Percentiles rank a stretch among this genome's conserved stretches.
phyloP scores from a whole-genome alignment of 106 monocot species.

The Vanilla planifolia region DNA sequence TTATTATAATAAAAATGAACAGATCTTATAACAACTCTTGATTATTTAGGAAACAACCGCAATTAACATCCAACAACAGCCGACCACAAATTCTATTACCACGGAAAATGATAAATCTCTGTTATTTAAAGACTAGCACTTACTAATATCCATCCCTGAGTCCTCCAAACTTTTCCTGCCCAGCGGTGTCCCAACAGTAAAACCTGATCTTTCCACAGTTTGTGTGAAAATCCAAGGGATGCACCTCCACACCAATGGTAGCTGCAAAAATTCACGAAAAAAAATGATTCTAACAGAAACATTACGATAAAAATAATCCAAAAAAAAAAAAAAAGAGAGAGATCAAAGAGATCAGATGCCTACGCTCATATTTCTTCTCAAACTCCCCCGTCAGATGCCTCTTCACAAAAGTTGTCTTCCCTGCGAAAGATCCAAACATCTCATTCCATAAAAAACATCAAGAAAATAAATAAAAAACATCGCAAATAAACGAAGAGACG shows the following conservation, averaged over 20 bases:
- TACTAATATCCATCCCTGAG: slow-evolving; percentile 72
- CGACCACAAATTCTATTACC: too few species aligned
- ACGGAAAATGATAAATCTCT: too few species aligned
- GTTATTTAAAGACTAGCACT: slow-evolving; percentile 16
- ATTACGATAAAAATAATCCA: not conserved
- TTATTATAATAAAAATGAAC: too few species aligned
- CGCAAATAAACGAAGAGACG: too few species aligned
- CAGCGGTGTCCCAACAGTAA: slow-evolving; percentile 72
- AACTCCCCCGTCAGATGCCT: slow-evolving; percentile 60
- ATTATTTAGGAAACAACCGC: too few species aligned
- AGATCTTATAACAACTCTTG: too few species aligned
- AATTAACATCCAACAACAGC: too few species aligned
- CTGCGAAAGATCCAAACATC: slow-evolving; percentile 14
- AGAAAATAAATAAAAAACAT: too few species aligned
- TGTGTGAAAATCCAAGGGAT: slow-evolving; percentile 62
- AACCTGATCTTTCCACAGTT: slow-evolving; percentile 62
- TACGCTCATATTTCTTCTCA: slow-evolving; percentile 64
- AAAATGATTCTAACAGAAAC: not conserved
- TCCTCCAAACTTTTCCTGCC: slow-evolving; percentile 73
- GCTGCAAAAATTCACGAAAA: slow-evolving; percentile 15
- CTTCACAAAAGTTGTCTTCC: slow-evolving; percentile 57
- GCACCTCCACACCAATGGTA: slow-evolving; percentile 71
- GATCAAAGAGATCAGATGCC: slow-evolving; percentile 1
- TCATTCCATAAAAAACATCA: not conserved
- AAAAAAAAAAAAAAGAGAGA: not conserved